These are phyloP conservation scores for Teratosphaeria destructans DNA, from an alignment of 2,329 filamentous ascomycete species.

Conservation along the genomic window DNA sequence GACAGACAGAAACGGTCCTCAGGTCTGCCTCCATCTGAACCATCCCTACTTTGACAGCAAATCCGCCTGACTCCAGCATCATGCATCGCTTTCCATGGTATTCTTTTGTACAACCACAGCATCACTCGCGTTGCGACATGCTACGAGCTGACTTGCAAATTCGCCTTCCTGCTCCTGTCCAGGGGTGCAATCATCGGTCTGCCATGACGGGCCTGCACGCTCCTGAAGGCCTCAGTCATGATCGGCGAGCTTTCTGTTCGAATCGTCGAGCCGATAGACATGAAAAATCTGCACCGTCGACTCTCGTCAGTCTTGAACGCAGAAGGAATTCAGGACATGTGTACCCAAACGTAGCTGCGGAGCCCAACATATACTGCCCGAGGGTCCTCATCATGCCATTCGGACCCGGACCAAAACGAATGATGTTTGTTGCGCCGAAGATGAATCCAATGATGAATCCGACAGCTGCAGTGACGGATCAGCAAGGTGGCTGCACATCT, in stretches of 20 bases:
- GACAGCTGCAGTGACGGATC: slow-evolving; percentile 53
- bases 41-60: neutral
- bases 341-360: slow-evolving; percentile 91
- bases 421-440: slow-evolving; percentile 84
- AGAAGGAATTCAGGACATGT: slow-evolving; percentile 15
- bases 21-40: neutral
- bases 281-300: slow-evolving; percentile 62
- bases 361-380: slow-evolving; percentile 93
- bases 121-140: neutral
- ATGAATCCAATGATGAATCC: slow-evolving; percentile 96
- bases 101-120: neutral
- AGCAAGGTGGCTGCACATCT: neutral
- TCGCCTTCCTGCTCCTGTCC: slow-evolving; percentile 2
- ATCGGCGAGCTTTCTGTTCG: slow-evolving; percentile 78
- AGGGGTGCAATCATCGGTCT: slow-evolving; percentile 58
- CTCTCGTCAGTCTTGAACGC: neutral
- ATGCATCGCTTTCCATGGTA: neutral
- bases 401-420: slow-evolving; percentile 84
- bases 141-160: neutral
- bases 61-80: neutral
- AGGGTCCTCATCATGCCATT: slow-evolving; percentile 91
- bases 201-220: slow-evolving; percentile 48
- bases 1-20: no score
- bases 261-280: slow-evolving; percentile 96
- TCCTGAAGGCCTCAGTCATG: slow-evolving; percentile 63